Conservation (phyloP, 495 filamentous ascomycete genomes). For the Schizothecium vesticola region DNA sequence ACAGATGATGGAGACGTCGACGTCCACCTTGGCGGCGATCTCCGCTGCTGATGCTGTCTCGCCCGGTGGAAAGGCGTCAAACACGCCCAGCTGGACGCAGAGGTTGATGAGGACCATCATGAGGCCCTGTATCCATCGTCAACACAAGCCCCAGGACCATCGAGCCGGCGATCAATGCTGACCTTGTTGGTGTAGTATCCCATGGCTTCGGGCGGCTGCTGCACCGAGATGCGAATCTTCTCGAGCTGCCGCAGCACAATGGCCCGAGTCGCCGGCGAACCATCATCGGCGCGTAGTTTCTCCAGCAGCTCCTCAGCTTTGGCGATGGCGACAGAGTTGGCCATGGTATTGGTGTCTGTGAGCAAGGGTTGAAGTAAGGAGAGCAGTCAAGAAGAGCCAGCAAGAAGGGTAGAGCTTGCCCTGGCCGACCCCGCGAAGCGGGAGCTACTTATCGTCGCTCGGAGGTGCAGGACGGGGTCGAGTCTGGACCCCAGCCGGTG, state of each 20-base stretch:
- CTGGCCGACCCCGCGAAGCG: background rate
- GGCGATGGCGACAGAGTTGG: background rate
- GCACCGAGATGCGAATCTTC: background rate
- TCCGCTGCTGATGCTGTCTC: background rate
- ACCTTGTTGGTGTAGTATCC: background rate
- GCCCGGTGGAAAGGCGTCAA: background rate
- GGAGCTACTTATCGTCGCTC: background rate
- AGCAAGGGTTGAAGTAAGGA: background rate
- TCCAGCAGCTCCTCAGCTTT: background rate
- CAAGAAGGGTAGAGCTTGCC: no score
- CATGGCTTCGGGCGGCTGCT: background rate
- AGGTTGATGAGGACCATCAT: background rate
- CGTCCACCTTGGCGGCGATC: background rate
- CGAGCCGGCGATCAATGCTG: background rate
- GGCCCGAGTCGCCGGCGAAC: background rate
- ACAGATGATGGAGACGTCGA: background rate
- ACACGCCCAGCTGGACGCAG: background rate
- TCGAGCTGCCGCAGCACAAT: background rate
- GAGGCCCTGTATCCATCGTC: background rate
- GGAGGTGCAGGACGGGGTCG: background rate
- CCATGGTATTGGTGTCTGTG: background rate
- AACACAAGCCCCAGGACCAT: background rate
- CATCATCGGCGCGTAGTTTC: background rate
- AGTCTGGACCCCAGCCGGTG: background rate
- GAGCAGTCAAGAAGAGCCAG: background rate